phyloP scores from a whole-genome alignment of 345 rosid species.

The Eucalyptus sideroxylon region DNA sequence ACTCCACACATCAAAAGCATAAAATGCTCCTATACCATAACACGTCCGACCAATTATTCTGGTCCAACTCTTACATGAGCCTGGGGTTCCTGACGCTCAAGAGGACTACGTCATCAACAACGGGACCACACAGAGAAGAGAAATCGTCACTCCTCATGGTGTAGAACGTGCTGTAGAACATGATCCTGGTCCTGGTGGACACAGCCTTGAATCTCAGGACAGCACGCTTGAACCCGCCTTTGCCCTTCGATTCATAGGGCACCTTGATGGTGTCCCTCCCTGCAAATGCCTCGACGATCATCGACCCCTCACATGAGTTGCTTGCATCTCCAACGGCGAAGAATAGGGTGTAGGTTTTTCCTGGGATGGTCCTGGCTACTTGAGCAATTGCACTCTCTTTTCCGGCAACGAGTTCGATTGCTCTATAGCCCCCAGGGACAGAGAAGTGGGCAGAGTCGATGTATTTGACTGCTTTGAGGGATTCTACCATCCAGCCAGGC shows the following conservation, averaged over 20 bases:
- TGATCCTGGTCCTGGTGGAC: slow-evolving; percentile 11
- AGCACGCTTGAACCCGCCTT: slow-evolving; percentile 30
- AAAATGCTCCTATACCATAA: not conserved
- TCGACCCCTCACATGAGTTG: slow-evolving; percentile 22
- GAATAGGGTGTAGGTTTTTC: slow-evolving; percentile 17
- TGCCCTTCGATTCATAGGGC: slow-evolving; percentile 28
- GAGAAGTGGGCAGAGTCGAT: slow-evolving; percentile 24
- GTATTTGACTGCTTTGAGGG: slow-evolving; percentile 47
- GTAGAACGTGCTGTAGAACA: slow-evolving; percentile 32
- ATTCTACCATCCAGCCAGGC: slow-evolving; percentile 44
- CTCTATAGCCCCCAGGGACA: slow-evolving; percentile 26
- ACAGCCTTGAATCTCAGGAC: slow-evolving; percentile 16
- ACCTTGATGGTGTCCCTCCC: slow-evolving; percentile 16
- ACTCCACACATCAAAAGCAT: not conserved
- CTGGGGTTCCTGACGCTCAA: not conserved
- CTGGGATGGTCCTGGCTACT: slow-evolving; percentile 11
- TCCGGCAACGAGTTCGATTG: slow-evolving; percentile 39
- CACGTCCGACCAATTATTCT: not conserved
- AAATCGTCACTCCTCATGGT: slow-evolving; percentile 23
- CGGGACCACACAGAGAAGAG: slow-evolving; percentile 41
- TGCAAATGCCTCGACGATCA: slow-evolving; percentile 28
- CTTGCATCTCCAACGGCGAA: slow-evolving; percentile 30
- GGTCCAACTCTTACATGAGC: not conserved
- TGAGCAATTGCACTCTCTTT: slow-evolving; percentile 46
- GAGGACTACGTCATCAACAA: slow-evolving; percentile 27